Evolutionary conservation across 1,139 yeast species (phyloP), one percentile per base, ranked within the genome.

Genomic region (Sugiyamaella pinicola): DNA sequence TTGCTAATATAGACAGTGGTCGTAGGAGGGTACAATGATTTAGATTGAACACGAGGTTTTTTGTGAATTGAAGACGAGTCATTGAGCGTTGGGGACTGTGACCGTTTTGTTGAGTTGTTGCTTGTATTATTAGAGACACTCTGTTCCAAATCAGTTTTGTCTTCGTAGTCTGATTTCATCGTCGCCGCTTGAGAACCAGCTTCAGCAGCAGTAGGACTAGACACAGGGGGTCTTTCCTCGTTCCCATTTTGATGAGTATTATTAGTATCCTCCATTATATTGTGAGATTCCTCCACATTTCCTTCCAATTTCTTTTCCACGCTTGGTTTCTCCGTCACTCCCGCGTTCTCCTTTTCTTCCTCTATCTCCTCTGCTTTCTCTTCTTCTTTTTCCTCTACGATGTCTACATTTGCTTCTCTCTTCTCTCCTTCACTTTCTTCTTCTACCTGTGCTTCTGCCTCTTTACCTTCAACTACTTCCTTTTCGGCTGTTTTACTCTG

Each of bases 11-110:
- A 48, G 18, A 48, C 9, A 3, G 50, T 29, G 9, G 18, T 26
- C 9, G 50, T 47, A 4, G 45, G 31, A 8, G 44, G 50, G 18
- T 47, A 39, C 12, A 35, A n/a, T 3, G 49, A 17, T 19, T n/a
- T 15, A 5, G 12, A 17, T 17, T 34, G 37, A 12, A 10, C 18
- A n/a, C 43, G 49, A 31, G 47, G 31, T 28, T 43, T 43, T 18
- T 43, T 43, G 9, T 35, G 22, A 12, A 29, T 17, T 3, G 47
- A 13, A 18, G 47, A 15, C 24, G 18, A 13, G n/a, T 31, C 39
- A 8, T 22, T 26, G 24, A 8, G 18, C 7, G 28, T 13, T 13
- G 47, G 47, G 3, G 47, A 43, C 10, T 8, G 26, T 6, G 47
- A n/a, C 7, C 47, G 26, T 46, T 46, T 45, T n/a, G 12, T 31